Evolutionary conservation across 306 rosid genomes (phyloP), one percentile per base, ranked within the genome.

Genomic region (Oemleria cerasiformis): DNA sequence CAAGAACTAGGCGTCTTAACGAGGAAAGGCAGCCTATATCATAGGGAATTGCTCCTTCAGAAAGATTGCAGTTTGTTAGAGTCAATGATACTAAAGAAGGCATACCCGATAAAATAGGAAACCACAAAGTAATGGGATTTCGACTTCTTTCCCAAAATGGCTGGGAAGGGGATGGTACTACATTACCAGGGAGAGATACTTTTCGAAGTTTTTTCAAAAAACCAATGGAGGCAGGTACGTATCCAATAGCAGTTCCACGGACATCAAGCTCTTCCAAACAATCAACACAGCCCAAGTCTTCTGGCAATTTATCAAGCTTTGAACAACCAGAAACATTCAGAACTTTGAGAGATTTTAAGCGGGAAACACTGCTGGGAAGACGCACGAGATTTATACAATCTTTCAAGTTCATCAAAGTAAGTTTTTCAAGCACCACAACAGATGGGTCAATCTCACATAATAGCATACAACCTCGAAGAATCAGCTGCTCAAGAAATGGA

Each of bases 31-130:
- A 63, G 48, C 70, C 53, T 36, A 73, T 45, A 34, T 62, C 25
- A 45, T 62, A 38, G 51, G 76, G 76, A 19, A 73, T 19, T 47
- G 21, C 70, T 49, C 76, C 61, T 47, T 73, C 70, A 36, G 5
- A 2, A 47, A 73, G 61, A 58, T 73, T 73, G 69, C 76, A 73
- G 25, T 73, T 38, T n/a, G 63, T 73, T 19, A 73, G 65, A 13
- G 0, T 48, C 61, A 73, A 10, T 12, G n/a, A 38, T 34, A 25
- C 63, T 15, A 73, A 57, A 0, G 51, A 61, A 30, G 0, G 5
- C 41, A 60, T 48, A 62, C 25, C 55, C 1, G 69, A 49, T 14
- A 62, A 62, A 5, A 9, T 16, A 51, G 54, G 40, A 61, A 62
- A 49, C 69, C 51, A 20, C 49, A 49, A 62, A 62, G 19, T n/a